phyloP scores from a whole-genome alignment of 192 early-diverging fungal species.

The Piromyces finnis region DNA sequence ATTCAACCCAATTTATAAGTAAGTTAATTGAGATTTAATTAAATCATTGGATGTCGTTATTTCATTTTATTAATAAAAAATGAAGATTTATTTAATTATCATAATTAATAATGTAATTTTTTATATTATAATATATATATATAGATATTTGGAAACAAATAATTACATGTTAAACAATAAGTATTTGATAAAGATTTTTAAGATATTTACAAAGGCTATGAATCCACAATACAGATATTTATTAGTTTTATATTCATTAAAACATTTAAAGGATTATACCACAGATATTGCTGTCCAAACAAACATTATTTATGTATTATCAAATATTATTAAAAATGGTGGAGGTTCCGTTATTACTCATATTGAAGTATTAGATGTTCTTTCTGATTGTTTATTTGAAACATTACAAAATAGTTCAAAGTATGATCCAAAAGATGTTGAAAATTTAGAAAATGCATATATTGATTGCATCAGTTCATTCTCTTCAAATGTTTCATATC shows the following conservation, averaged over 20 bases:
- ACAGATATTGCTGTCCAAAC: neutral
- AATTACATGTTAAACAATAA: neutral
- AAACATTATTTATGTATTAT: neutral
- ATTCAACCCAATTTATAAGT: neutral
- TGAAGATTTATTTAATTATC: neutral
- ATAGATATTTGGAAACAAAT: neutral
- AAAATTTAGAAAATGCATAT: neutral
- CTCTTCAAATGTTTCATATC: neutral
- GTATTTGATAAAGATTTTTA: neutral
- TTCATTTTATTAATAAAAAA: too few species aligned
- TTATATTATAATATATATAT: neutral
- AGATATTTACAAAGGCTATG: neutral
- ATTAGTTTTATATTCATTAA: neutral
- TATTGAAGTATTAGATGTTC: neutral
- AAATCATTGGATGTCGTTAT: too few species aligned
- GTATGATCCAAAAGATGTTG: neutral
- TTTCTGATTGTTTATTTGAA: neutral
- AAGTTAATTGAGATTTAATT: neutral
- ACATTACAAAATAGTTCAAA: neutral
- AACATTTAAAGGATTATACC: neutral
- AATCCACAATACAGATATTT: neutral
- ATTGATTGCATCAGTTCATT: neutral
- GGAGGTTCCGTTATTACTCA: neutral
- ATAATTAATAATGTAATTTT: neutral
- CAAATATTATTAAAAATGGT: neutral